Percentiles rank a stretch among this genome's conserved stretches.
phyloP scores from a whole-genome alignment of 208 protist species.

The Leishmania braziliensis region DNA sequence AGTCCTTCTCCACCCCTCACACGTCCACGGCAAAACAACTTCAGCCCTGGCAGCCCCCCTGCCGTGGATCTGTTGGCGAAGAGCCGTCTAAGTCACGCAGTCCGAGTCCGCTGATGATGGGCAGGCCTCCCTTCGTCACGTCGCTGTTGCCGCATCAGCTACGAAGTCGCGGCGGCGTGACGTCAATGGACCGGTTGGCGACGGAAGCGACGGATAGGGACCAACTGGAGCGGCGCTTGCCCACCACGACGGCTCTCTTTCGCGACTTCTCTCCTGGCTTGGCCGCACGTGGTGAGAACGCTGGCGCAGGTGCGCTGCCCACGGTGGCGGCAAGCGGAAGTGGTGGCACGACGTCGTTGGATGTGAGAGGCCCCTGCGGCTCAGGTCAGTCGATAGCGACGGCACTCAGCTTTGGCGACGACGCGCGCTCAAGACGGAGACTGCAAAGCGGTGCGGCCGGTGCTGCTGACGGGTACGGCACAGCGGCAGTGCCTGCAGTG shows the following conservation, averaged over 20 bases:
- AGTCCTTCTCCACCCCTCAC: not conserved
- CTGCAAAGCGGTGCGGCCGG: not conserved
- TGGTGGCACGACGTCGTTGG: not conserved
- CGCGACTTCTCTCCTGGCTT: not conserved
- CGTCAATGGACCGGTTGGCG: not conserved
- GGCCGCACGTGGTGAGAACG: not conserved
- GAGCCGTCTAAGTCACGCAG: not conserved
- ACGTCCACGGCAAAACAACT: not conserved
- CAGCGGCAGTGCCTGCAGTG: not conserved
- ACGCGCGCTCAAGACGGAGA: not conserved
- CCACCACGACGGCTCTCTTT: constrained; percentile 11
- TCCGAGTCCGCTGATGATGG: not conserved
- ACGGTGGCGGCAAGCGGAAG: constrained; percentile 6
- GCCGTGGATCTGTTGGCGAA: not conserved
- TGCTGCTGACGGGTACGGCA: not conserved
- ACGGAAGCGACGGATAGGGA: not conserved
- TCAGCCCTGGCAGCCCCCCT: not conserved
- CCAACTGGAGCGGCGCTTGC: not conserved
- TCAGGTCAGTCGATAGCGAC: not conserved
- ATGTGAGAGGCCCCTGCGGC: not conserved
- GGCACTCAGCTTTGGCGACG: not conserved
- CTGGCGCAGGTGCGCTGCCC: not conserved
- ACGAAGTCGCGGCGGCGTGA: not conserved
- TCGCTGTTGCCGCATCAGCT: not conserved
- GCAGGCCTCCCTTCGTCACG: not conserved